phyloP scores from a whole-genome alignment of 352 stramenopile genomes.

The Globisporangium barbulae region DNA sequence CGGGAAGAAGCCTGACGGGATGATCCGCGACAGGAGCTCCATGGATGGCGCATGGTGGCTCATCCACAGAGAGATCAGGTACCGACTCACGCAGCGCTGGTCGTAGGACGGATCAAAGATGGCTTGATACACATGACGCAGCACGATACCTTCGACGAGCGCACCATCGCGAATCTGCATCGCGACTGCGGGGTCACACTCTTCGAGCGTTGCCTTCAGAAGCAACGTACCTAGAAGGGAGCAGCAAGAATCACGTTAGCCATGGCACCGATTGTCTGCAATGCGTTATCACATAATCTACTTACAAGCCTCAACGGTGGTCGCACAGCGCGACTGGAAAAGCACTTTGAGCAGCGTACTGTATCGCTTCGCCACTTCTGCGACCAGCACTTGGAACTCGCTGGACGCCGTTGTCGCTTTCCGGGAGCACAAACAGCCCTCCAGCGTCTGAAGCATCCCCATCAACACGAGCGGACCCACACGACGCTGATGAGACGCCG shows the following conservation, averaged over 20 bases:
- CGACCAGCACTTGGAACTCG: constrained; percentile 64
- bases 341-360: constrained; percentile 82
- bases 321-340: constrained; percentile 88
- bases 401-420: constrained; percentile 79
- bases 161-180: constrained; percentile 89
- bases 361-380: constrained; percentile 73
- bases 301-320: constrained; percentile 79
- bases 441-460: constrained; percentile 88
- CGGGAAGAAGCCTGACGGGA: constrained; percentile 87
- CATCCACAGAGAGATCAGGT: constrained; percentile 95
- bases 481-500: constrained; percentile 12
- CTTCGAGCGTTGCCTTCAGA: constrained; percentile 89
- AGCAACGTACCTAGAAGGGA: constrained; percentile 84
- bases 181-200: constrained; percentile 79
- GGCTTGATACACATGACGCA: constrained; percentile 92
- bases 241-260: not conserved
- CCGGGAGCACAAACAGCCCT: constrained; percentile 88
- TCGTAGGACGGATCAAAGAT: constrained; percentile 92
- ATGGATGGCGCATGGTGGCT: constrained; percentile 88
- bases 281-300: constrained; percentile 5
- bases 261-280: not conserved
- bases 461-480: constrained; percentile 88
- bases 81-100: constrained; percentile 91
- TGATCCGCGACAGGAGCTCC: constrained; percentile 85
- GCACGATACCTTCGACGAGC: constrained; percentile 90